Evolutionary conservation across 805 yeast genomes (phyloP), one percentile per base, ranked within the genome.

Genomic region (Trichomonascus vanleenenianus): DNA sequence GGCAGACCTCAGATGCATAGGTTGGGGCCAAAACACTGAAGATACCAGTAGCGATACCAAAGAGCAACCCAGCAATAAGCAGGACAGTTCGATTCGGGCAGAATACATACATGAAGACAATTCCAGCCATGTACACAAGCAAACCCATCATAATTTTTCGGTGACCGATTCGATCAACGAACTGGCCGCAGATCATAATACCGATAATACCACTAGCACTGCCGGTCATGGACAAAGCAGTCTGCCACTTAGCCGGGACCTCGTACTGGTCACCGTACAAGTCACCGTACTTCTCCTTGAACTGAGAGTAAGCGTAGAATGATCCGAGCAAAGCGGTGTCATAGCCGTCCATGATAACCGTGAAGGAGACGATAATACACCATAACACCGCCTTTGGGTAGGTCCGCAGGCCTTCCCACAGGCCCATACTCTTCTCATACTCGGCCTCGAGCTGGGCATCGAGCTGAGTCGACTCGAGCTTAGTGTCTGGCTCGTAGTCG

Each of bases 1-100:
- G 81, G 52, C 77, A 68, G 22, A 75, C 74, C 53, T 77, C 82
- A 18, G 76, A 63, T 14, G 80, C 77, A 53, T 76, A 76, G 1
- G 76, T 59, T 7, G 74, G 70, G 2, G 76, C 65, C 52, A 76
- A 56, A 30, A 75, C 66, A 47, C 69, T 74, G 53, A 75, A 75
- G 11, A 67, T 64, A 43, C 82, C 81, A 75, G 78, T 75, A 3
- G 73, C 70, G 35, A 76, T 36, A 12, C 61, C 54, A 30, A 66
- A 54, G 7, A 67, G 52, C 14, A 68, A 50, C 49, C 64, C 62
- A 12, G 68, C 72, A 9, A 53, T 67, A 57, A 55, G 61, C 53
- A 57, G 65, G 57, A 25, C 58, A n/a, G 57, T 59, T n/a, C 68
- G 54, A 47, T 52, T 58, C 12, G 49, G 54, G 6, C 74, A 72